These are phyloP conservation scores for Neonectria hederae DNA, from an alignment of 2,329 filamentous ascomycete species.

Conservation along the genomic window DNA sequence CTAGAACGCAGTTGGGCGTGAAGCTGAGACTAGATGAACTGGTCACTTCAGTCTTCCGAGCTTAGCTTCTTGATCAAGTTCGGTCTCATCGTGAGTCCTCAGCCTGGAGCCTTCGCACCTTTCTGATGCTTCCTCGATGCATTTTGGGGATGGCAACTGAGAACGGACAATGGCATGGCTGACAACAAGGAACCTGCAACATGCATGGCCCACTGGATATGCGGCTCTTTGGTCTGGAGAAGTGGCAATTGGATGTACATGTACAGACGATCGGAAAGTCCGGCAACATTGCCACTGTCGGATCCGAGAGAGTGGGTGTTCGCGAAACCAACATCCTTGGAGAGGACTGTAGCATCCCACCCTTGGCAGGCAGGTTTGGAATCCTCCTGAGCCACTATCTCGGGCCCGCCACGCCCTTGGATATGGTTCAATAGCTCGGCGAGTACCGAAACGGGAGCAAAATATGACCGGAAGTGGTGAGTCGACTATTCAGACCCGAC, in stretches of 20 bases:
- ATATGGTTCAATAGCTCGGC: background rate
- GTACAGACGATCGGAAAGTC: slow-evolving; percentile 9
- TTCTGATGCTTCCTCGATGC: background rate
- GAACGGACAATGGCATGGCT: too few species aligned
- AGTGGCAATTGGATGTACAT: slow-evolving; percentile 1
- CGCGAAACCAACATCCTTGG: slow-evolving; percentile 1
- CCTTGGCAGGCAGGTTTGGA: background rate
- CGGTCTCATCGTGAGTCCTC: background rate
- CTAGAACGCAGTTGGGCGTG: background rate
- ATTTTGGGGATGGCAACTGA: background rate
- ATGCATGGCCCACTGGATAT: background rate
- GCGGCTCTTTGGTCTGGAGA: slow-evolving; percentile 5
- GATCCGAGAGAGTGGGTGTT: slow-evolving; percentile 5
- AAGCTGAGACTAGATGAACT: background rate
- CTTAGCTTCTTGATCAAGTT: background rate
- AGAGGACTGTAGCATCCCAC: background rate
- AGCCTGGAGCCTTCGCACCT: background rate
- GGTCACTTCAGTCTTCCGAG: background rate
- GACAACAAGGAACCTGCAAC: background rate
- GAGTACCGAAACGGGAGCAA: background rate
- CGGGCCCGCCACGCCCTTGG: background rate
- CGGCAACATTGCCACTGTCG: slow-evolving; percentile 12
- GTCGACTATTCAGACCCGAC: background rate
- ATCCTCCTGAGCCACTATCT: background rate
- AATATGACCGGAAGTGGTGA: background rate